Evolutionary conservation across 75 land plant species (phyloP), one percentile per base, ranked within the genome.

Genomic region (Selaginella tamariscina): DNA sequence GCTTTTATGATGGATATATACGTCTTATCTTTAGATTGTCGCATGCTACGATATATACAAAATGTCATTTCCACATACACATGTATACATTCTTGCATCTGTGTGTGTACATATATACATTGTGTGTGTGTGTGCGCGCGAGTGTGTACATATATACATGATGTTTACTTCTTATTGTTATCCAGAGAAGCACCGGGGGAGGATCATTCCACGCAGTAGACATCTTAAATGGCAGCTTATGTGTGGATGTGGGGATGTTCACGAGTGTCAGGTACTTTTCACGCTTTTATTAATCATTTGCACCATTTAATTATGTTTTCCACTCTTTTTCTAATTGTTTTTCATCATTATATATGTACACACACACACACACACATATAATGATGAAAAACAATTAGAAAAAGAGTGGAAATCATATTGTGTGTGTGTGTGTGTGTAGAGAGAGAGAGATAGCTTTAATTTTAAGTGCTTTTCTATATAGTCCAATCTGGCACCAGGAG

Each of bases 121-220:
- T n/a, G n/a, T n/a, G n/a, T n/a, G n/a, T n/a, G n/a, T n/a, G n/a
- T n/a, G n/a, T n/a, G n/a, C n/a, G n/a, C n/a, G n/a, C n/a, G n/a
- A n/a, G n/a, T n/a, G n/a, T n/a, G n/a, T n/a, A n/a, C n/a, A n/a
- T n/a, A n/a, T n/a, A n/a, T n/a, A n/a, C n/a, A n/a, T 39, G 49
- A 5, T 32, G 0, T 24, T 69, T 33, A 23, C 0, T 66, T 66
- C 54, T 32, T 22, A 2, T 71, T 56, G 0, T 72, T 26, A n/a
- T 81, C 55, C 78, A 88, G 83, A 73, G 88, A 72, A 85, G 85
- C 55, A 82, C 79, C 0, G 82, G 88, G 21, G 85, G 84, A 44
- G 85, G 84, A 55, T 24, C 81, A 33, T 77, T 78, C 67, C 68
- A 78, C 67, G 86, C 79, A 24, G 71, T 72, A 2, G 84, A 83